Base-by-base conservation (phyloP, 2,329 filamentous ascomycete genomes). In the Xylariomycetidae sp. region DNA sequence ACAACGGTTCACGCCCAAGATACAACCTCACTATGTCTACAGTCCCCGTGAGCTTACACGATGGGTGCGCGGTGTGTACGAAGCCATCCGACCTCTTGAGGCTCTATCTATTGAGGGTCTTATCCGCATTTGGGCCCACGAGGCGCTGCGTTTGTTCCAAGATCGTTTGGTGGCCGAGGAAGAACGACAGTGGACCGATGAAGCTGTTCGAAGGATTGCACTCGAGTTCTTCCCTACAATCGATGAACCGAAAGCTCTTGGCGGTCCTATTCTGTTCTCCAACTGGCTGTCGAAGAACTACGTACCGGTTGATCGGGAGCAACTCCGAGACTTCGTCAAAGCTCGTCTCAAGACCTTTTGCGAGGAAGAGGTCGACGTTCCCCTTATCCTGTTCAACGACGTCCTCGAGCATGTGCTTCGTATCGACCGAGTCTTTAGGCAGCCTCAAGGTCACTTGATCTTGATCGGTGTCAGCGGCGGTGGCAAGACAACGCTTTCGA, bases 271-370 rank as follows among this genome's bases (percentile, higher is more conserved):
- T 34, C 68, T 99, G 35, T 99, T 94, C 72, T 98, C 93, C 6
- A 99, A 98, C 65, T 99, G 92, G 92, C 74, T 98, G 5, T 96
- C 90, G 10, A 96, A 95, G 76, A 85, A 99, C 59, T 99, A 99
- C 54, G 79, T 96, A 9, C 92, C 92, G 6, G 92, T 99, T 24
- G 88, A 95, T 52, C 85, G 92, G 47, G 92, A 98, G 56, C 84
- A 93, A 52, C 72, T 99, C 23, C 82, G 93, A 48, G 92, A 96
- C 47, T 98, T 96, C 49, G 92, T 98, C 58, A 96, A 95, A 64
- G 92, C 92, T 32, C 82, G 92, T 54, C 76, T 99, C 39, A 90
- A 85, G 68, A 98, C 92, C 0, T 99, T 99, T 72, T 99, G 92
- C 55, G 93, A 99, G 56, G 92, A 99, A 69, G 93, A 98, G 58